A percentile compares a stretch with the other conserved stretches of the same genome.
phyloP scores from a whole-genome alignment of 139 green algal genomes.

The Coelastrella sp. region DNA sequence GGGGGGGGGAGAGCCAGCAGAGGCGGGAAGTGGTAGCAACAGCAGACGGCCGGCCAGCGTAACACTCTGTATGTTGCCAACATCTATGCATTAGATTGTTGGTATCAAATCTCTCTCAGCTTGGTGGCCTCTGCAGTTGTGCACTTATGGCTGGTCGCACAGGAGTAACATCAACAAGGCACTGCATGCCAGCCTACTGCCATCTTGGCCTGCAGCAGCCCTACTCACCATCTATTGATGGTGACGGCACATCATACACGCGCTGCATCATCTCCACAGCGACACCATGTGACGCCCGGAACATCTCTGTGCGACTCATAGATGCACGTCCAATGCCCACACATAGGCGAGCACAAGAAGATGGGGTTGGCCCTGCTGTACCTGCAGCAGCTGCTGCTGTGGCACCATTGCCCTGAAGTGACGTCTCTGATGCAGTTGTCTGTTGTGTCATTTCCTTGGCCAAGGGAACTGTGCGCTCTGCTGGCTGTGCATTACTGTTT shows the following conservation, averaged over 20 bases:
- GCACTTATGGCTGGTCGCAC: too few species aligned
- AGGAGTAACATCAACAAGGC: too few species aligned
- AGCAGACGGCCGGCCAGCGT: too few species aligned
- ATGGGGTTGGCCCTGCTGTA: neutral
- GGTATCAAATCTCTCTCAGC: too few species aligned
- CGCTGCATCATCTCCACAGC: slow-evolving; percentile 65
- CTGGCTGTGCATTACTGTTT: too few species aligned
- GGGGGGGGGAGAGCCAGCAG: too few species aligned
- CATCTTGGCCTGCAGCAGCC: too few species aligned
- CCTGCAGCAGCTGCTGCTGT: slow-evolving; percentile 39
- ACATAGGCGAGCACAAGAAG: slow-evolving; percentile 57
- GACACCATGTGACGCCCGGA: slow-evolving; percentile 56
- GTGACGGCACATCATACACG: slow-evolving; percentile 52
- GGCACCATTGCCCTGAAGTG: neutral
- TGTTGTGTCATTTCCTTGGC: neutral
- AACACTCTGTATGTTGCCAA: too few species aligned
- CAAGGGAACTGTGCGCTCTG: too few species aligned
- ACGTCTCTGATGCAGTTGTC: slow-evolving; percentile 8
- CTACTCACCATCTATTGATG: slow-evolving; percentile 29
- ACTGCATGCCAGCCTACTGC: too few species aligned
- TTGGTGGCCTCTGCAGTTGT: too few species aligned
- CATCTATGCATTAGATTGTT: neutral
- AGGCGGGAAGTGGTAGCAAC: too few species aligned
- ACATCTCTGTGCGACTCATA: slow-evolving; percentile 79
- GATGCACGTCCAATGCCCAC: slow-evolving; percentile 71